These are phyloP conservation scores for Agastache rugosa DNA, from an alignment of 257 asterid genomes.

Conservation along the genomic window DNA sequence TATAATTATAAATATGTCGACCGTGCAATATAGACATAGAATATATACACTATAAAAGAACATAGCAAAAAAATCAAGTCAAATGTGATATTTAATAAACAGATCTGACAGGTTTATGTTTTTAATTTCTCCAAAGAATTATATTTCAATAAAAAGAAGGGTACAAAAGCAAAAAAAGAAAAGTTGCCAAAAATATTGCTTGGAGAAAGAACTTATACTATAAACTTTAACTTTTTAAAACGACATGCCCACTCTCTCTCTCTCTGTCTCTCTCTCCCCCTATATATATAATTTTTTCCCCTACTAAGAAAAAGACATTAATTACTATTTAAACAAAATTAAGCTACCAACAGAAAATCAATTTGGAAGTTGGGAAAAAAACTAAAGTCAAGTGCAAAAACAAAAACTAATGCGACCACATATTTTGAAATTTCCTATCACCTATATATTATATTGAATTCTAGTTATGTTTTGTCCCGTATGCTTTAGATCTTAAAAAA, in stretches of 20 bases:
- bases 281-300: background rate
- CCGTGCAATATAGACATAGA: background rate
- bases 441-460: background rate
- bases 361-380: background rate
- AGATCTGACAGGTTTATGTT: background rate
- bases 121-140: background rate
- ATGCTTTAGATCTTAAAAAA: background rate
- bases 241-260: constrained; percentile 14
- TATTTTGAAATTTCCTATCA: constrained; percentile 6
- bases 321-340: background rate
- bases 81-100: background rate
- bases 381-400: background rate
- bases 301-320: background rate
- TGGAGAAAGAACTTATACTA: background rate
- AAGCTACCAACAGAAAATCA: background rate
- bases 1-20: background rate
- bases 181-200: constrained; percentile 18
- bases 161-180: constrained; percentile 21
- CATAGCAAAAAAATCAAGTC: background rate
- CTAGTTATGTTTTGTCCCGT: constrained; percentile 8
- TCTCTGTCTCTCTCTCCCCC: background rate
- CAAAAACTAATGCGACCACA: constrained; percentile 26
- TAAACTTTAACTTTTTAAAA: constrained; percentile 36
- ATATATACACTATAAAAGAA: background rate
- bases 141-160: background rate